Percentiles rank a stretch among this genome's conserved stretches.
These are phyloP conservation scores for Pleoardoris graminearum DNA, from an alignment of 2,329 filamentous ascomycete species.

Conservation along the genomic window DNA sequence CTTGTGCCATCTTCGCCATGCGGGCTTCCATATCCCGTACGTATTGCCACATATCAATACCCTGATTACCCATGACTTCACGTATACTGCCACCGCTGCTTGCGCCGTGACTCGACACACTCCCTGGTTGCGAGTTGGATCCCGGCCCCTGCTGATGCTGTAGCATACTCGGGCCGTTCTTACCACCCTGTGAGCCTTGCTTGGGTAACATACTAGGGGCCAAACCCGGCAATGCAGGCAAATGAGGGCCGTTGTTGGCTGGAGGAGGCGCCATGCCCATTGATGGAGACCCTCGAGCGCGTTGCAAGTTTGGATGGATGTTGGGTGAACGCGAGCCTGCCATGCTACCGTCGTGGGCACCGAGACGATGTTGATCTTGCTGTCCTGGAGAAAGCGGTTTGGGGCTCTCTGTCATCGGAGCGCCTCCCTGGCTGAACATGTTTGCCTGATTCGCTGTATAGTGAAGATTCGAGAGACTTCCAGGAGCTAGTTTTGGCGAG, in stretches of 20 bases:
- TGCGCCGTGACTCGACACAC: conserved; percentile 57
- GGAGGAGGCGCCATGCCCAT: conserved; percentile 47
- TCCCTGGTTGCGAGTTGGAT: conserved; percentile 55
- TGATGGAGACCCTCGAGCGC: conserved; percentile 61
- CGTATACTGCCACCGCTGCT: conserved; percentile 64
- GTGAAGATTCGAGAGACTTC: conserved; percentile 43
- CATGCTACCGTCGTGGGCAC: conserved; percentile 52
- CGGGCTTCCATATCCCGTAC: conserved; percentile 68
- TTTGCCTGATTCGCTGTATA: conserved; percentile 46
- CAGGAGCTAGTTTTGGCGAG: conserved; percentile 44
- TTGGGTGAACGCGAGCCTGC: conserved; percentile 67
- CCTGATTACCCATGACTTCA: conserved; percentile 64
- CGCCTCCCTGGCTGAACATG: conserved; percentile 69
- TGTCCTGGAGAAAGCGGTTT: conserved; percentile 76
- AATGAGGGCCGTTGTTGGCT: conserved; percentile 49
- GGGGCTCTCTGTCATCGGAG: conserved; percentile 77
- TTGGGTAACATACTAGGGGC: conserved; percentile 35
- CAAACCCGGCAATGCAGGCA: conserved; percentile 50
- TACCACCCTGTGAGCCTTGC: conserved; percentile 37
- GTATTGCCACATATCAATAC: conserved; percentile 67
- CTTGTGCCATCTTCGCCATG: conserved; percentile 52
- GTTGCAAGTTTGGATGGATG: conserved; percentile 64
- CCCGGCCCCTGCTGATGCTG: conserved; percentile 46
- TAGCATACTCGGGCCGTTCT: conserved; percentile 46
- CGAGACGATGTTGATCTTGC: conserved; percentile 58